Conservation (phyloP, 148 eudicot genomes). For the Rhododendron henanense region DNA sequence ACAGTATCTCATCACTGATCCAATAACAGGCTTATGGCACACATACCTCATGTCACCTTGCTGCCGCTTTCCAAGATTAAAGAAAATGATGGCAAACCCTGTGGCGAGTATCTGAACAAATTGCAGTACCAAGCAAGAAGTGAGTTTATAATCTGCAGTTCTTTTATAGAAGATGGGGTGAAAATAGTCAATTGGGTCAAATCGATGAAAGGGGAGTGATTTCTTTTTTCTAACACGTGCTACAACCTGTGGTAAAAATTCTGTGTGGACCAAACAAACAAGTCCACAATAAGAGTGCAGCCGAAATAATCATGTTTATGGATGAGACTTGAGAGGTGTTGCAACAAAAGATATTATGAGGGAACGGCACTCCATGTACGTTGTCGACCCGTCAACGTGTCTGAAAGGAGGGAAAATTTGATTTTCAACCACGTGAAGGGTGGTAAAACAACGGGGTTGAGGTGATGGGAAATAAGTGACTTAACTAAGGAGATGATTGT, state of each 20-base stretch:
- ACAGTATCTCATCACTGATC: not conserved
- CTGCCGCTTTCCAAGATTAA: constrained; percentile 84
- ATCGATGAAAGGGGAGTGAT: not conserved
- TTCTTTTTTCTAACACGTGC: not conserved
- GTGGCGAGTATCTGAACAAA: constrained; percentile 80
- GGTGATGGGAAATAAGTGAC: not conserved
- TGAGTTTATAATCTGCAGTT: not conserved
- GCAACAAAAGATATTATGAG: not conserved
- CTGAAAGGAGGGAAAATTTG: not conserved
- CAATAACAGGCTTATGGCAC: not conserved
- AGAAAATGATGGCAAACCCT: constrained; percentile 80
- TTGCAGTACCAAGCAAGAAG: constrained; percentile 16
- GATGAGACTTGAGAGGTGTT: not conserved
- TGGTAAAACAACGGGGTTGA: not conserved
- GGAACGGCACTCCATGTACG: not conserved
- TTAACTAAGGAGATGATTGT: not conserved
- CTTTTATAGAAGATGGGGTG: not conserved
- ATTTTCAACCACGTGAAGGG: not conserved
- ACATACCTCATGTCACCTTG: constrained; percentile 85
- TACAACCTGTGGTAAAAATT: not conserved
- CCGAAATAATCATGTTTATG: not conserved
- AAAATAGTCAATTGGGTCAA: not conserved
- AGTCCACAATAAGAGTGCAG: not conserved
- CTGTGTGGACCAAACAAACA: not conserved
- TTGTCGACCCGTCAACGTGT: not conserved